Percentiles rank a stretch among this genome's conserved stretches.
These are phyloP conservation scores for Myriosclerotinia duriaeana DNA, from an alignment of 2,329 filamentous ascomycete species.

Conservation along the genomic window DNA sequence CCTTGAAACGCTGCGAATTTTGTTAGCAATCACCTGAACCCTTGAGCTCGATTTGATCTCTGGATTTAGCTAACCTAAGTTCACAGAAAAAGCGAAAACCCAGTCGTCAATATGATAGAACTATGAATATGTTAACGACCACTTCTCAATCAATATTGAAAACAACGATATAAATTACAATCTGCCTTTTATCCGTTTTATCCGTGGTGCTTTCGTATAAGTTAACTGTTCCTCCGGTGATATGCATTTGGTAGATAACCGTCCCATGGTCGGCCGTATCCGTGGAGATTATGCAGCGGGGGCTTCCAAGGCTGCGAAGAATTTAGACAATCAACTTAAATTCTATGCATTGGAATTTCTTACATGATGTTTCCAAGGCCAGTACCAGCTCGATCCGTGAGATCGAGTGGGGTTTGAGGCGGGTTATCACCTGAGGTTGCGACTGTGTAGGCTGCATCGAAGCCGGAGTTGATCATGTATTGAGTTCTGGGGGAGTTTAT, in stretches of 20 bases:
- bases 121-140: neutral
- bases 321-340: neutral
- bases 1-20: neutral
- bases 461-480: neutral
- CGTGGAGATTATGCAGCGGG: constrained; percentile 1
- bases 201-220: neutral
- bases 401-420: neutral
- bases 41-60: neutral
- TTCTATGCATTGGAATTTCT: neutral
- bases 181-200: neutral
- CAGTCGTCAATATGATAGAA: neutral
- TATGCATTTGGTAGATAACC: neutral
- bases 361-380: neutral
- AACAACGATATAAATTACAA: neutral
- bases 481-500: neutral
- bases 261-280: neutral
- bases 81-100: neutral
- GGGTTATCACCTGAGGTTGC: neutral
- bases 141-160: neutral
- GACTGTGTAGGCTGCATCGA: neutral
- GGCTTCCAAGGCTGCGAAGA: neutral
- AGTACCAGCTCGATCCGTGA: neutral
- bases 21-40: neutral
- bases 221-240: neutral
- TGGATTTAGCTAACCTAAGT: neutral